Percentiles rank a stretch among this genome's conserved stretches.
Evolutionary conservation across 2,329 filamentous ascomycete genomes (phyloP).

Genomic region (Microdochium nivale): DNA sequence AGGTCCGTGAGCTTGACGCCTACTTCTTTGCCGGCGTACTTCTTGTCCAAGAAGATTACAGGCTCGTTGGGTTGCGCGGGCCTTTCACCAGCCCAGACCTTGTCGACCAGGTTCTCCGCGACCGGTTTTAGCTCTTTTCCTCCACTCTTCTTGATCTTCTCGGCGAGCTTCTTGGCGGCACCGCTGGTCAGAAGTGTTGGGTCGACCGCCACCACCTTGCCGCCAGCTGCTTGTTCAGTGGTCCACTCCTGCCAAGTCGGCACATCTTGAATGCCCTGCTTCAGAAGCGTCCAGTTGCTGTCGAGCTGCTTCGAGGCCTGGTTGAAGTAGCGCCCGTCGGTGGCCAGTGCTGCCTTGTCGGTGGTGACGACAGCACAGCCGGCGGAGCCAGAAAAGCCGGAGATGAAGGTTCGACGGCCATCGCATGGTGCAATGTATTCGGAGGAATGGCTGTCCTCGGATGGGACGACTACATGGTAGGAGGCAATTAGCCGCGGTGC

Average conservation of each 20-base stretch:
- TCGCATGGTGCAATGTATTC: slow-evolving; percentile 98
- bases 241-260: slow-evolving; percentile 98
- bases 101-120: slow-evolving; percentile 77
- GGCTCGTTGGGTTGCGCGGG: slow-evolving; percentile 69
- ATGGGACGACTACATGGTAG: slow-evolving; percentile 67
- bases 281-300: slow-evolving; percentile 81
- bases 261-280: slow-evolving; percentile 87
- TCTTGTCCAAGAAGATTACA: slow-evolving; percentile 60
- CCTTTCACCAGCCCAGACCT: slow-evolving; percentile 71
- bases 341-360: slow-evolving; percentile 82
- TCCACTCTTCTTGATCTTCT: slow-evolving; percentile 80
- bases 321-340: slow-evolving; percentile 96
- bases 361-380: slow-evolving; percentile 84
- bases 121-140: slow-evolving; percentile 70
- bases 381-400: slow-evolving; percentile 89
- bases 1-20: slow-evolving; percentile 77
- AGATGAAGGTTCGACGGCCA: slow-evolving; percentile 82
- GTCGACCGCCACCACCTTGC: slow-evolving; percentile 86
- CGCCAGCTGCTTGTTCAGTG: slow-evolving; percentile 74
- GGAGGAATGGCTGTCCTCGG: slow-evolving; percentile 94
- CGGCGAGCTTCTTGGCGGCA: slow-evolving; percentile 59
- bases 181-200: slow-evolving; percentile 71
- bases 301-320: slow-evolving; percentile 89
- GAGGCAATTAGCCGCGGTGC: slow-evolving; percentile 1
- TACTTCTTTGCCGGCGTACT: slow-evolving; percentile 76